phyloP scores from a whole-genome alignment of 805 yeast genomes.

The Ogataea zsoltii region DNA sequence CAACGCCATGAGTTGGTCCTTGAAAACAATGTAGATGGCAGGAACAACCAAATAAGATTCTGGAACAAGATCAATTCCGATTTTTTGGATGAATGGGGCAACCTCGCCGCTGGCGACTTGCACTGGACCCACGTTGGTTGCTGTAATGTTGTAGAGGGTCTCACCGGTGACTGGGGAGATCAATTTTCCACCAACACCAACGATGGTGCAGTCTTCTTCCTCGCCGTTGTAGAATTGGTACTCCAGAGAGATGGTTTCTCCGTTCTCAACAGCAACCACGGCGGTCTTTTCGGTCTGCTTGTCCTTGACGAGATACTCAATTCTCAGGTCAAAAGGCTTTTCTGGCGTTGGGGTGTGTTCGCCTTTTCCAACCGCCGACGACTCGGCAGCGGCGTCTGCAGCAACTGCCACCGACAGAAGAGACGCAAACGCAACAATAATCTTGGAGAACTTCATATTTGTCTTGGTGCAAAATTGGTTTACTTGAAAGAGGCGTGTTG shows the following conservation, averaged over 20 bases:
- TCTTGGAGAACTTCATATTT: slow-evolving; percentile 24
- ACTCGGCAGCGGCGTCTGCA: slow-evolving; percentile 17
- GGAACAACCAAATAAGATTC: slow-evolving; percentile 62
- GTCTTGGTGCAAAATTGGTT: neutral
- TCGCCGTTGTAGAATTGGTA: slow-evolving; percentile 58
- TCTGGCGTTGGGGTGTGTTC: slow-evolving; percentile 35
- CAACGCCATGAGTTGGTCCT: slow-evolving; percentile 52
- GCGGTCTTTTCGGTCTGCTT: slow-evolving; percentile 40
- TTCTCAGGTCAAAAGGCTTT: slow-evolving; percentile 45
- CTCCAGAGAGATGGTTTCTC: slow-evolving; percentile 52
- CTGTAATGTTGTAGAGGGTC: slow-evolving; percentile 60
- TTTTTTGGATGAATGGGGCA: slow-evolving; percentile 53
- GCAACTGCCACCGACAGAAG: slow-evolving; percentile 19
- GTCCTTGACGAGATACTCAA: slow-evolving; percentile 51
- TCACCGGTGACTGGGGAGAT: slow-evolving; percentile 54
- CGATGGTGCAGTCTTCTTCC: slow-evolving; percentile 48
- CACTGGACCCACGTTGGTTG: slow-evolving; percentile 63
- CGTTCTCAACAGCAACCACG: slow-evolving; percentile 46
- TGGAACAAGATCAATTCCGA: slow-evolving; percentile 59
- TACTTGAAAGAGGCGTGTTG: neutral
- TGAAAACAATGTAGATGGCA: slow-evolving; percentile 50
- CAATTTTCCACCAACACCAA: slow-evolving; percentile 71
- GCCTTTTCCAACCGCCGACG: slow-evolving; percentile 20
- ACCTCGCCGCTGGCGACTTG: slow-evolving; percentile 50
- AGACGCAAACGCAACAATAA: slow-evolving; percentile 19